These are phyloP conservation scores for Rhizophagus clarus DNA, from an alignment of 192 early-diverging fungal genomes.

Conservation along the genomic window DNA sequence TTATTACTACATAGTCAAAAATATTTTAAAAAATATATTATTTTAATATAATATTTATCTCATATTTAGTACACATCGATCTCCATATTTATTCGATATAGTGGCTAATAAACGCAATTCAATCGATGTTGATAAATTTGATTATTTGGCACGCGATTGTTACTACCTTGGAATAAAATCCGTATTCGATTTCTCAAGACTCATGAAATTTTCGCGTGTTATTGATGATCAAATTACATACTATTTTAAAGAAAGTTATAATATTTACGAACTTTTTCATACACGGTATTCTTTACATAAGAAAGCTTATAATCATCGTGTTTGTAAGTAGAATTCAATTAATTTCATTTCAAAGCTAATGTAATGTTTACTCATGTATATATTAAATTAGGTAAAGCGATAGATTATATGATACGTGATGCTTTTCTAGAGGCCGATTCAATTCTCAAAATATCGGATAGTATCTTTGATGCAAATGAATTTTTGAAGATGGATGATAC, in stretches of 20 bases:
- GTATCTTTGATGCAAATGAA: slow-evolving; percentile 63
- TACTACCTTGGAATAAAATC: slow-evolving; percentile 72
- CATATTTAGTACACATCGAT: slow-evolving; percentile 24
- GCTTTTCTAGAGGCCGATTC: slow-evolving; percentile 81
- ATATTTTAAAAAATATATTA: not conserved
- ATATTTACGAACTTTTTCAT: slow-evolving; percentile 85
- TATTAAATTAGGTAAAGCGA: slow-evolving; percentile 50
- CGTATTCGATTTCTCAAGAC: slow-evolving; percentile 51
- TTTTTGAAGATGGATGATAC: slow-evolving; percentile 84
- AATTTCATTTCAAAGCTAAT: not conserved
- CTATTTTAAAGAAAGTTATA: slow-evolving; percentile 87
- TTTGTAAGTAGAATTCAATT: slow-evolving; percentile 48
- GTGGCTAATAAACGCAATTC: slow-evolving; percentile 94
- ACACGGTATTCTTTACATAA: slow-evolving; percentile 80
- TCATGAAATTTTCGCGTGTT: slow-evolving; percentile 83
- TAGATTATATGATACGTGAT: slow-evolving; percentile 92
- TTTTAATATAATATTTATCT: not conserved
- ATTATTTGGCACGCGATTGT: slow-evolving; percentile 77
- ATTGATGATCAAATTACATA: slow-evolving; percentile 90
- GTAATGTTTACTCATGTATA: not conserved
- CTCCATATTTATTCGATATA: slow-evolving; percentile 90
- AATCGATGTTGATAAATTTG: slow-evolving; percentile 96
- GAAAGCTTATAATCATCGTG: slow-evolving; percentile 87
- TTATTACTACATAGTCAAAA: not conserved
- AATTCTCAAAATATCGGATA: slow-evolving; percentile 58